A percentile compares a stretch with the other conserved stretches of the same genome.
phyloP scores from a whole-genome alignment of 441 rosid genomes.

The Manihot esculenta region DNA sequence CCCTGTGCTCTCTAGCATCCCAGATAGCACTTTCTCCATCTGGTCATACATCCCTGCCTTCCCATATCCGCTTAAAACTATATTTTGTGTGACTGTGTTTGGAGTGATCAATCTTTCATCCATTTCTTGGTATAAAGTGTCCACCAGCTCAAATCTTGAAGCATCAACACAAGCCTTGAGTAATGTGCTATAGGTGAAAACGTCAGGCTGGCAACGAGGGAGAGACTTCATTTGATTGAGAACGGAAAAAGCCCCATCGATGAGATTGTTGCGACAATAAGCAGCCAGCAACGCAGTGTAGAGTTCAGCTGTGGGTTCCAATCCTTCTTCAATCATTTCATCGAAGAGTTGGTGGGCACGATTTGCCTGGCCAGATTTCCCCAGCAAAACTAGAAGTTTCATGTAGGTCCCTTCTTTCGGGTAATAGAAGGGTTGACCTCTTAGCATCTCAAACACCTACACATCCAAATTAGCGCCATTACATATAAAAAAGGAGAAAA shows the following conservation, averaged over 20 bases:
- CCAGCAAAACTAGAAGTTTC: slow-evolving; percentile 75
- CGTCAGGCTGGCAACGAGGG: slow-evolving; percentile 80
- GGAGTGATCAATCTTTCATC: slow-evolving; percentile 61
- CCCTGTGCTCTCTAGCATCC: slow-evolving; percentile 60
- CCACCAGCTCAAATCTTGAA: slow-evolving; percentile 61
- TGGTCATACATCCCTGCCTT: slow-evolving; percentile 68
- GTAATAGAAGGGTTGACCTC: slow-evolving; percentile 65
- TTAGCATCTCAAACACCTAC: slow-evolving; percentile 82
- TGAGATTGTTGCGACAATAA: slow-evolving; percentile 61
- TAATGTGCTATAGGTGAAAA: slow-evolving; percentile 70
- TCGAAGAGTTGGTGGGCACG: slow-evolving; percentile 71
- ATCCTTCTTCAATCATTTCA: slow-evolving; percentile 72
- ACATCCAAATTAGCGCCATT: neutral
- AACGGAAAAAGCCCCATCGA: slow-evolving; percentile 60
- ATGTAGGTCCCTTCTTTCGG: slow-evolving; percentile 87
- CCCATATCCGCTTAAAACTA: slow-evolving; percentile 78
- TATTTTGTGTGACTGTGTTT: slow-evolving; percentile 84
- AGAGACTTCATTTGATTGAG: slow-evolving; percentile 65
- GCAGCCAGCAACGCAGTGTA: slow-evolving; percentile 84
- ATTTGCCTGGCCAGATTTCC: slow-evolving; percentile 61
- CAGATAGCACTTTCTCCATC: slow-evolving; percentile 81
- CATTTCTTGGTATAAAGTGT: slow-evolving; percentile 69
- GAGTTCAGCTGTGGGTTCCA: slow-evolving; percentile 63
- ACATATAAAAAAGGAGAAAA: neutral
- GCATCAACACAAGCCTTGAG: slow-evolving; percentile 74